phyloP scores from a whole-genome alignment of 2,329 filamentous ascomycete species.

The Ilyonectria mors-panacis region DNA sequence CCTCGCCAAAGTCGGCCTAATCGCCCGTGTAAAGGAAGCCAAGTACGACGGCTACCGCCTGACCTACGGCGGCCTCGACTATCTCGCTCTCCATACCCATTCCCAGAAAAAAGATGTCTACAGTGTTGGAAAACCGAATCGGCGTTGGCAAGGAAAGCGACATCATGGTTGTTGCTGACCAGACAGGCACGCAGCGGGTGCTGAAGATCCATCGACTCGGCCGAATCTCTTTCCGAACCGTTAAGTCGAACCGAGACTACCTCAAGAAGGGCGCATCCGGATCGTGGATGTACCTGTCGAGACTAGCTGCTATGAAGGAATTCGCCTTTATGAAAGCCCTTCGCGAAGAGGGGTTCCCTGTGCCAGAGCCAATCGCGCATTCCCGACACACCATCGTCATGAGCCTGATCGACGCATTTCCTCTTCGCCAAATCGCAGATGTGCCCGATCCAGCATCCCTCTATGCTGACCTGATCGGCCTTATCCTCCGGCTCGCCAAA shows the following conservation, averaged over 20 bases:
- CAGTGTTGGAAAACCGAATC: conserved; percentile 91
- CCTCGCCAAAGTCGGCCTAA: conserved; percentile 92
- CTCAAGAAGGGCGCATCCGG: conserved; percentile 83
- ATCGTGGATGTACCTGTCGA: conserved; percentile 98
- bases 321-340: conserved; percentile 95
- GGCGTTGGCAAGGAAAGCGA: conserved; percentile 98
- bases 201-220: conserved; percentile 97
- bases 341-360: conserved; percentile 86
- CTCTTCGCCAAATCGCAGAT: conserved; percentile 87
- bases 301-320: conserved; percentile 93
- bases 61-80: conserved; percentile 97
- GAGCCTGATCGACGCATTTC: conserved; percentile 92
- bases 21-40: conserved; percentile 93
- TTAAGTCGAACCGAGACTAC: conserved; percentile 97
- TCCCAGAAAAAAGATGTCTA: conserved; percentile 86
- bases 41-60: conserved; percentile 98
- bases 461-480: conserved; percentile 90
- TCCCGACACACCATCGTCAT: conserved; percentile 97
- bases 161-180: conserved; percentile 92
- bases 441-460: conserved; percentile 88
- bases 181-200: conserved; percentile 82
- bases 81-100: conserved; percentile 94
- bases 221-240: conserved; percentile 95
- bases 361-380: conserved; percentile 89
- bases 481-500: conserved; percentile 87